Base-by-base conservation (phyloP, 164 flowering plant genomes). In the Tetrastigma voinierianum region DNA sequence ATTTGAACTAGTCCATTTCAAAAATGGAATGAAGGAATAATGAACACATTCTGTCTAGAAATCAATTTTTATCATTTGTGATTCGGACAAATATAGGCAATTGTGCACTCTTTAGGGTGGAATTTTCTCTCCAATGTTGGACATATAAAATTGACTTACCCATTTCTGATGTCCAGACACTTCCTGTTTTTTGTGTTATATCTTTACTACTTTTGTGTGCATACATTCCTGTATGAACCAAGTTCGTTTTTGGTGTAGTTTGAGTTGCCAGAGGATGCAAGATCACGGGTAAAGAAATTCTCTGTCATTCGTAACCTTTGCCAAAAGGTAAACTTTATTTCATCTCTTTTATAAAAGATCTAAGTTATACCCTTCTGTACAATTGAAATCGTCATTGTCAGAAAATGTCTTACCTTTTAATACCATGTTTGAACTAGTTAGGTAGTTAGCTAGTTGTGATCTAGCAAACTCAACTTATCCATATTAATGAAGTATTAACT, bases 251-350 rank as follows among this genome's bases (percentile, higher is more conserved):
- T 44, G 3, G 14, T 77, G 71, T 70, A 96, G 99, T 96, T 96
- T 83, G 87, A 83, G 68, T 67, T 91, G 76, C 88, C 93, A 10
- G 92, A 84, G 60, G 95, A 88, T 81, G 88, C 87, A 64, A 84
- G 84, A 74, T 46, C 62, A 51, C 75, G 72, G 19, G 93, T 86
- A 9, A 90, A 83, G 83, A 91, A 86, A 75, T 74, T 90, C 72
- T 81, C 97, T 61, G 92, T 85, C 51, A 68, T 96, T 18, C 96
- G 99, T 61, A 96, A 96, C 68, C 79, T 96, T 55, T 91, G 96
- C 78, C 96, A 84, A 62, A 84, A 96, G 98, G 99, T 96, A 74
- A 70, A 4, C 67, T 69, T 65, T 2, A n/a, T 4, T 45, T 58
- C 45, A 44, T 24, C n/a, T 48, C 44, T 20, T 59, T 59, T 20